Conservation (phyloP, 768 basidiomycete genomes). For the Neoboletus subvelutipes region DNA sequence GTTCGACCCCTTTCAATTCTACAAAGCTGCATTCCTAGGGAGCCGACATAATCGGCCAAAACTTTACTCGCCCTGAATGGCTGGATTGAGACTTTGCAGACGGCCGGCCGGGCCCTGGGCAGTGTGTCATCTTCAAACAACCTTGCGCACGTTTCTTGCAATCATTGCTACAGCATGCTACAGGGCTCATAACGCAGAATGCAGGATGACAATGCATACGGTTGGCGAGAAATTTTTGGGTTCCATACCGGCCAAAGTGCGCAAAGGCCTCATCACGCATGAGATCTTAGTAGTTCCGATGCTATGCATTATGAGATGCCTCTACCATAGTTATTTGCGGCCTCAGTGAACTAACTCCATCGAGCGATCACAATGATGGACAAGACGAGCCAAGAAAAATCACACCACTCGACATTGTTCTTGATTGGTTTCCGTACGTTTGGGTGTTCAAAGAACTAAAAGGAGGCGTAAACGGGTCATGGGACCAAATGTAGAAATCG, state of each 20-base stretch:
- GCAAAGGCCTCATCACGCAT: neutral
- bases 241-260: neutral
- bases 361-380: slow-evolving; percentile 3
- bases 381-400: slow-evolving; percentile 2
- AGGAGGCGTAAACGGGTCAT: slow-evolving; percentile 1
- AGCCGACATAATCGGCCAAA: neutral
- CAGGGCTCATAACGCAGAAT: neutral
- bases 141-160: neutral
- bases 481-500: slow-evolving; percentile 5
- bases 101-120: neutral
- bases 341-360: slow-evolving; percentile 8
- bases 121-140: neutral
- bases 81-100: neutral
- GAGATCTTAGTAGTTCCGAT: neutral
- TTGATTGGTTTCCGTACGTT: slow-evolving; percentile 6
- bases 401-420: neutral
- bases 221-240: neutral
- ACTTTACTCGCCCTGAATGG: slow-evolving; percentile 9
- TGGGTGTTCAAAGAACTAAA: neutral
- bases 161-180: neutral
- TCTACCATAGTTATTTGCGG: neutral
- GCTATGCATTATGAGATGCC: neutral
- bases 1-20: neutral
- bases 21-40: neutral
- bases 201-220: too few species aligned